phyloP scores from a whole-genome alignment of 2,329 filamentous ascomycete species.

The Aspergillus hiratsukae region DNA sequence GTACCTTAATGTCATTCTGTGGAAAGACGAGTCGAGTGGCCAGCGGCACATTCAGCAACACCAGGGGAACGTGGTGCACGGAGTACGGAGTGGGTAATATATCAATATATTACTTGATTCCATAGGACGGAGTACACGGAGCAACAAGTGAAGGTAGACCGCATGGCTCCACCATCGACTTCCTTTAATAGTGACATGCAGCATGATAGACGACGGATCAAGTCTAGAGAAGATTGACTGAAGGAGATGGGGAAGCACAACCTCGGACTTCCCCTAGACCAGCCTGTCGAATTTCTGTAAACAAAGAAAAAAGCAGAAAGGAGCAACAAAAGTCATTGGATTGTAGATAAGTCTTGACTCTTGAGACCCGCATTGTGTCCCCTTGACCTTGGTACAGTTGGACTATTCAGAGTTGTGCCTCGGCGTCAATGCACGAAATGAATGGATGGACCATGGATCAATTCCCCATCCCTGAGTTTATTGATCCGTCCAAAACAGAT shows the following conservation, averaged over 20 bases:
- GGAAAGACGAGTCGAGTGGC: neutral
- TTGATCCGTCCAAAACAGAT: neutral
- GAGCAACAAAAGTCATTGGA: neutral
- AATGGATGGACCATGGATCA: neutral
- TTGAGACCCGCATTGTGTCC: neutral
- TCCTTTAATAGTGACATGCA: neutral
- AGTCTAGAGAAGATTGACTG: neutral
- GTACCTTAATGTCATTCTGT: neutral
- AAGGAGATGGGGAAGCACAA: neutral
- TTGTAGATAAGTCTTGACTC: neutral
- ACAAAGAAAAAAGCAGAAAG: neutral
- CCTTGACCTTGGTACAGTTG: neutral
- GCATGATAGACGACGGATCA: neutral
- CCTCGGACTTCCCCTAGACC: neutral
- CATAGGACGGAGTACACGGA: too few relatives aligned
- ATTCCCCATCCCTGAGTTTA: neutral
- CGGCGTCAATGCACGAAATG: neutral
- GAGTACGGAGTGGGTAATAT: too few relatives aligned
- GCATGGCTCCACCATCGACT: neutral
- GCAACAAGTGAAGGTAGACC: neutral
- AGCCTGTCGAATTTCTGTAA: neutral
- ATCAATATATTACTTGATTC: too few relatives aligned
- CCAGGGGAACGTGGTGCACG: too few relatives aligned
- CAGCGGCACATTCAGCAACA: too few relatives aligned
- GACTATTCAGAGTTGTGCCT: neutral